Evolutionary conservation across 2,329 filamentous ascomycete species (phyloP).

Genomic region (Colletotrichum zoysiae): DNA sequence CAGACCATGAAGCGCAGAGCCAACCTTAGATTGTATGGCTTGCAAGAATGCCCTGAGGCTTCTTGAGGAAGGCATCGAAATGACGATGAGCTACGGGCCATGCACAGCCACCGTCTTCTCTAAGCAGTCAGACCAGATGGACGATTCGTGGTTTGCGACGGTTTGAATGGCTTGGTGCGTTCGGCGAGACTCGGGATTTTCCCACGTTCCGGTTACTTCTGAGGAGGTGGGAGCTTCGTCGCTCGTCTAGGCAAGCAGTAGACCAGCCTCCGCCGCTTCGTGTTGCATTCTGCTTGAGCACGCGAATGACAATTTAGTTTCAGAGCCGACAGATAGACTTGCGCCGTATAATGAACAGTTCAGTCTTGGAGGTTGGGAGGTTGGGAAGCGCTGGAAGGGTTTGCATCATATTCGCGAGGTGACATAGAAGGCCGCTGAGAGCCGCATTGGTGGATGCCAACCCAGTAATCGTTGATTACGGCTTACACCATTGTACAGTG

Average conservation of each 20-base stretch:
- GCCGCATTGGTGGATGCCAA: not conserved
- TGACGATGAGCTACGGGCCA: not conserved
- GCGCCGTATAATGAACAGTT: fast-evolving
- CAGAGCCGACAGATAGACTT: not conserved
- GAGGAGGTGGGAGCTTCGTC: too few species aligned
- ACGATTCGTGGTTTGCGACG: not conserved
- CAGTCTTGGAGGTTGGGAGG: too few species aligned
- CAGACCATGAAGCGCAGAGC: not conserved
- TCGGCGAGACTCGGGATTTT: not conserved
- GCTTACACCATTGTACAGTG: too few species aligned
- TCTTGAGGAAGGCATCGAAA: not conserved
- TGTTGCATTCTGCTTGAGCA: not conserved
- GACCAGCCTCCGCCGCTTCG: not conserved
- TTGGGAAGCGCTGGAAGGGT: not conserved
- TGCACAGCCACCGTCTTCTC: not conserved
- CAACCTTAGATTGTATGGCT: not conserved
- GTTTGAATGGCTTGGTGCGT: not conserved
- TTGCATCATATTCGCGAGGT: too few species aligned
- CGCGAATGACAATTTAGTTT: not conserved
- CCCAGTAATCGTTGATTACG: not conserved
- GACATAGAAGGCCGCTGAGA: not conserved
- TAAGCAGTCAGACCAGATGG: too few species aligned
- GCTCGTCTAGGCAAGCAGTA: too few species aligned
- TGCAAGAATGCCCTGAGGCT: not conserved
- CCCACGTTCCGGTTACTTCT: not conserved